Evolutionary conservation across 1,139 yeast species (phyloP).

Genomic region (Suhomyces bokatorum): DNA sequence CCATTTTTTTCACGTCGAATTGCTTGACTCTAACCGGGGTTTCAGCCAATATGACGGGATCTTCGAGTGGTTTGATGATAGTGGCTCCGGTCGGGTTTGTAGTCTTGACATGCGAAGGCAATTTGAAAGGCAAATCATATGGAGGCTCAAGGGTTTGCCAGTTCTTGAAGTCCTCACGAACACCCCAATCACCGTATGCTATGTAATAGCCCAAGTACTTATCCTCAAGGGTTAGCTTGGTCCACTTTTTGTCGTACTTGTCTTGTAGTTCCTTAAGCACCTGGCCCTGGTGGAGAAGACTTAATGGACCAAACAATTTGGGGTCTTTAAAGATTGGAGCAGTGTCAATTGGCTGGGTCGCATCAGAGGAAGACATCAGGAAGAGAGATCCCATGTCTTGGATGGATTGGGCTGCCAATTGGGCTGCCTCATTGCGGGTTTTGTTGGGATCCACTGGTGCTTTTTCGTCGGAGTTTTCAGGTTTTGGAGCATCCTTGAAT

Average conservation of each 20-base stretch:
- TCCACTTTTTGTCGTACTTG: slow-evolving; percentile 55
- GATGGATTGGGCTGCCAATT: slow-evolving; percentile 43
- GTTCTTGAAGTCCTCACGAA: slow-evolving; percentile 54
- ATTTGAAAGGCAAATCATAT: slow-evolving; percentile 56
- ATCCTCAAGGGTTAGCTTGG: slow-evolving; percentile 40
- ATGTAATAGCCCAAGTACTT: slow-evolving; percentile 57
- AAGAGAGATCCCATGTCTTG: slow-evolving; percentile 45
- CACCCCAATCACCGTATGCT: slow-evolving; percentile 66
- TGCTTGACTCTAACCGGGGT: slow-evolving; percentile 49
- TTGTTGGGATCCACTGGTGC: slow-evolving; percentile 19
- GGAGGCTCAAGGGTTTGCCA: slow-evolving; percentile 46
- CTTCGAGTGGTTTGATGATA: slow-evolving; percentile 26
- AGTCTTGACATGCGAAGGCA: slow-evolving; percentile 35
- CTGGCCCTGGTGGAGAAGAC: slow-evolving; percentile 59
- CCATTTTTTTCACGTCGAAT: slow-evolving; percentile 52
- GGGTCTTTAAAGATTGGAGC: slow-evolving; percentile 53
- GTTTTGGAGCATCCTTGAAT: background rate
- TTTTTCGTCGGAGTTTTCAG: background rate
- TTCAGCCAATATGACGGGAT: slow-evolving; percentile 49
- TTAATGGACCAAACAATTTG: slow-evolving; percentile 41
- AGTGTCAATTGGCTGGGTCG: slow-evolving; percentile 55
- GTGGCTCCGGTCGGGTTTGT: slow-evolving; percentile 27
- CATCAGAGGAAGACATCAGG: slow-evolving; percentile 31
- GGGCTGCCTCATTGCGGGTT: slow-evolving; percentile 36
- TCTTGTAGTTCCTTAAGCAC: slow-evolving; percentile 55